A percentile compares a stretch with the other conserved stretches of the same genome.
These are phyloP conservation scores for Collybia mongolica DNA, from an alignment of 768 basidiomycete species.

Conservation along the genomic window DNA sequence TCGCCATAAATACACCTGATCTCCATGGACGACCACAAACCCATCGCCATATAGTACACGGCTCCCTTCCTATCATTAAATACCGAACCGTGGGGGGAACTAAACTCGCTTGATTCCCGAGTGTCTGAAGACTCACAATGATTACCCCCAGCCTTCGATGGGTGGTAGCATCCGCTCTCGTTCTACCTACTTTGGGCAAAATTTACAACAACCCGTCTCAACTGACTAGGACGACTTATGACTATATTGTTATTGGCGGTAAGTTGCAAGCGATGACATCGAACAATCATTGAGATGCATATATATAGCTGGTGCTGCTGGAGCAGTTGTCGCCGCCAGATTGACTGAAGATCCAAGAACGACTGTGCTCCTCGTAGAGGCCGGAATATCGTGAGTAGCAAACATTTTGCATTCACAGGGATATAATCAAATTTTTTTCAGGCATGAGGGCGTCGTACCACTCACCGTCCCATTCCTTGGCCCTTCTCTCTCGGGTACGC, in stretches of 20 bases:
- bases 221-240: constrained; percentile 6
- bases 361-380: constrained; percentile 14
- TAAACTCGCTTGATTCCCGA: background rate
- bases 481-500: constrained; percentile 4
- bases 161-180: constrained; percentile 2
- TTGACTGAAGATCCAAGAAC: constrained; percentile 16
- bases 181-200: constrained; percentile 2
- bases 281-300: background rate
- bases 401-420: constrained; percentile 14
- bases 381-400: constrained; percentile 11
- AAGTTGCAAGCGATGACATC: background rate
- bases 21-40: too few relatives aligned
- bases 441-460: constrained; percentile 2
- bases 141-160: constrained; percentile 4
- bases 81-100: too few relatives aligned
- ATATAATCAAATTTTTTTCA: background rate
- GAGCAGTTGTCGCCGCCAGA: constrained; percentile 19
- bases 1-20: too few relatives aligned
- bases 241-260: constrained; percentile 10
- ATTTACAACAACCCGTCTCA: constrained; percentile 5
- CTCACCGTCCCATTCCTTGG: constrained; percentile 7
- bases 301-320: constrained; percentile 16
- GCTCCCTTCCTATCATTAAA: too few relatives aligned
- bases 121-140: background rate
- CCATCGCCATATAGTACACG: too few relatives aligned